Base-by-base conservation (phyloP, 805 yeast species). In the Kazachstania viticola region DNA sequence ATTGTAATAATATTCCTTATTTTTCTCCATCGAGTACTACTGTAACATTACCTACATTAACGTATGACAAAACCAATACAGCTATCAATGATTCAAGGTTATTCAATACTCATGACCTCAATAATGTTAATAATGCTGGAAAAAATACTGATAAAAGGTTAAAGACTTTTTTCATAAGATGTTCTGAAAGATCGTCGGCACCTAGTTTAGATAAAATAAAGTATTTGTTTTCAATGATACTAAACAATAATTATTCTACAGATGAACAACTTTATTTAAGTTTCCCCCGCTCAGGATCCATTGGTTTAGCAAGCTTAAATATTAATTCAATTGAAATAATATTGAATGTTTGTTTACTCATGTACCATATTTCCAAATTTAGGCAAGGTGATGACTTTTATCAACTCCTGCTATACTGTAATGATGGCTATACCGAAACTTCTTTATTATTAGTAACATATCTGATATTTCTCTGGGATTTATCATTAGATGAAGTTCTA, bases 371-470 rank as follows among this genome's bases (percentile, higher is more conserved):
- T 6, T 42, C 52, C 2, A 31, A 34, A 6, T 15, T 22, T n/a
- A 37, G 42, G 14, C 39, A 40, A 19, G 22, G 22, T 7, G 22
- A 7, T 8, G n/a, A n/a, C n/a, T n/a, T n/a, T 3, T 54, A 62
- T 31, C 66, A 72, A 3, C 60, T 74, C 0, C 62, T 87, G 37
- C 60, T 87, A 8, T 78, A 74, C 49, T 84, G 95, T 48, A 71
- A 81, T 2, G 95, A 88, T 56, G 97, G 97, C 0, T 88, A 87
- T 54, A 83, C 95, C 0, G 95, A 85, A 49, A 79, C 87, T 31
- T 74, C 94, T 4, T 64, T 88, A n/a, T 55, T 87, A 25, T 70
- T 73, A 1, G 59, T 83, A 22, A 70, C 85, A 34, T 87, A 71
- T 45, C 42, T 79, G 35, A 79, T 88, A 36, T 88, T 78, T 55